phyloP scores from a whole-genome alignment of 2,329 filamentous ascomycete genomes.

The Neofusicoccum kwambonambiense region DNA sequence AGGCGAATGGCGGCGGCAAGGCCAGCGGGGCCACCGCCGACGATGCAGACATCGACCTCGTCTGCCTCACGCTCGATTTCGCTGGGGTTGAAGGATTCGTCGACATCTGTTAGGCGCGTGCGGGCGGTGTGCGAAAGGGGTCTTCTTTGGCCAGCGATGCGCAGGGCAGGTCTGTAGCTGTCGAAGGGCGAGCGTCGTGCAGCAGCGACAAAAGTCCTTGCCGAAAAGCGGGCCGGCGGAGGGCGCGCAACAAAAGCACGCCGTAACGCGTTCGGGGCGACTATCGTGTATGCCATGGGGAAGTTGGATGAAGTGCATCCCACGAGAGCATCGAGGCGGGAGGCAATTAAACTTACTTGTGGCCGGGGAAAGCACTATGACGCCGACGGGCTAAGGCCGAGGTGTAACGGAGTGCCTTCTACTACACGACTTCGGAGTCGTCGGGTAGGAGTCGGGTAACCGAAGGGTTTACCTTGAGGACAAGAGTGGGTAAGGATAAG shows the following conservation, averaged over 20 bases:
- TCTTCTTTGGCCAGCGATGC: slow-evolving; percentile 39
- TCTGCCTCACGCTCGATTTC: slow-evolving; percentile 83
- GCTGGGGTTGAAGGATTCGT: slow-evolving; percentile 44
- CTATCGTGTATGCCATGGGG: slow-evolving; percentile 18
- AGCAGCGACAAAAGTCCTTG: neutral
- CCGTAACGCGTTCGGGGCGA: neutral
- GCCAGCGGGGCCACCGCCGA: slow-evolving; percentile 93
- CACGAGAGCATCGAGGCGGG: slow-evolving; percentile 3
- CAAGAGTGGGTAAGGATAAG: too few relatives aligned
- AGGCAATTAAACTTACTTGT: neutral
- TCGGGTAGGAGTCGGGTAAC: too few relatives aligned
- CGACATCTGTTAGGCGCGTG: slow-evolving; percentile 35
- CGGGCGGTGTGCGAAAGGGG: slow-evolving; percentile 35
- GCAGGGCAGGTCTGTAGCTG: slow-evolving; percentile 32
- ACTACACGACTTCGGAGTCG: too few relatives aligned
- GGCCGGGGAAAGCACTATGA: slow-evolving; percentile 11
- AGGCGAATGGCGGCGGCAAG: slow-evolving; percentile 89
- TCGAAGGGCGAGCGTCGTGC: neutral
- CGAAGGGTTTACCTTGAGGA: too few relatives aligned
- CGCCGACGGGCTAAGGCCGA: slow-evolving; percentile 14
- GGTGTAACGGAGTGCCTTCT: too few relatives aligned
- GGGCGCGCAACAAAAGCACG: slow-evolving; percentile 5
- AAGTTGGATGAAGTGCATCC: neutral
- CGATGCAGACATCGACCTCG: slow-evolving; percentile 93
- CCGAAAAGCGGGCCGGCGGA: neutral